phyloP scores from a whole-genome alignment of 148 eudicot species.

The Cornus kousa region DNA sequence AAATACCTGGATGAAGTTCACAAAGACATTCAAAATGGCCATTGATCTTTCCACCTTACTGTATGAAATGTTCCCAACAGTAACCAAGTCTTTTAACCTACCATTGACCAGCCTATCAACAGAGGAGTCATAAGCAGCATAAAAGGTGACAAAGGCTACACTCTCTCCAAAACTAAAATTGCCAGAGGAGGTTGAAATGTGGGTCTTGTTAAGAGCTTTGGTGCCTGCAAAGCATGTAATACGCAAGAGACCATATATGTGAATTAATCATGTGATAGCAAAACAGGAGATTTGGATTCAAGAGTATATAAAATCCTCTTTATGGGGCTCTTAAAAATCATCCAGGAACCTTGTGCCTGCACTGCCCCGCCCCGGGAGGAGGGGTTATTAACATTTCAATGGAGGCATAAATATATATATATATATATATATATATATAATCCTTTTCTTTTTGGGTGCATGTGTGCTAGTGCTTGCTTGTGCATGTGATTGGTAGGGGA shows the following conservation, averaged over 20 bases:
- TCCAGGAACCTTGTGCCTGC: too few species aligned
- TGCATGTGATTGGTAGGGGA: too few species aligned
- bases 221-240: slow-evolving; percentile 50
- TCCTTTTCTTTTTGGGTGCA: too few species aligned
- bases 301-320: too few species aligned
- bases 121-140: slow-evolving; percentile 61
- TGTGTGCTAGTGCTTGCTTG: too few species aligned
- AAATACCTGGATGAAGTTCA: slow-evolving; percentile 77
- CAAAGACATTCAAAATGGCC: slow-evolving; percentile 69
- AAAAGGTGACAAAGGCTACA: slow-evolving; percentile 73
- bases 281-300: neutral
- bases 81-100: slow-evolving; percentile 42
- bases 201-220: slow-evolving; percentile 74
- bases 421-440: too few species aligned
- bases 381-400: too few species aligned
- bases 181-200: slow-evolving; percentile 20
- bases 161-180: slow-evolving; percentile 34
- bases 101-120: slow-evolving; percentile 27
- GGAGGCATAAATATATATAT: too few species aligned
- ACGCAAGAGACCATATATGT: neutral
- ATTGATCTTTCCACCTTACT: slow-evolving; percentile 82
- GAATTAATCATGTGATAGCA: neutral
- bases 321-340: too few species aligned
- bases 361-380: too few species aligned
- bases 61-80: slow-evolving; percentile 68